phyloP scores from a whole-genome alignment of 2,329 filamentous ascomycete genomes.

The Juglanconis sp. region DNA sequence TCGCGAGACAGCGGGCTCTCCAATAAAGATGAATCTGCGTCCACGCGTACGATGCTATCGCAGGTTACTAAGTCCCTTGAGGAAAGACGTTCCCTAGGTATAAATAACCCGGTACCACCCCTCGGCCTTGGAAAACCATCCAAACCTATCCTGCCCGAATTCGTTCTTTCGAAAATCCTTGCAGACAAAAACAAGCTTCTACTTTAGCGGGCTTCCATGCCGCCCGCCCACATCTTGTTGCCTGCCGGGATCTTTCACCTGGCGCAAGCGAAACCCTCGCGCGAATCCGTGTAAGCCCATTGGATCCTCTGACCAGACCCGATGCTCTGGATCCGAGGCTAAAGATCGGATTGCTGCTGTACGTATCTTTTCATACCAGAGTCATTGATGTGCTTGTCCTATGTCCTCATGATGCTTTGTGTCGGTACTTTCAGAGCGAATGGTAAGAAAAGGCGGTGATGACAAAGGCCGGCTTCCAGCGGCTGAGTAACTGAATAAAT shows the following conservation, averaged over 20 bases:
- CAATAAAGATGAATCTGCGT: too few relatives aligned
- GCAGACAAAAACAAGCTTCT: too few relatives aligned
- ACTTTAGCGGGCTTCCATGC: too few relatives aligned
- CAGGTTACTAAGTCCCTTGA: neutral
- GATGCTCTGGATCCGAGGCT: neutral
- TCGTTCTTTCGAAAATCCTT: neutral
- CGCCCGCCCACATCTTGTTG: neutral
- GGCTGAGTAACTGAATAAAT: neutral
- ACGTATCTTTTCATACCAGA: neutral
- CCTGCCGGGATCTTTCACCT: neutral
- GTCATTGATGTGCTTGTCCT: neutral
- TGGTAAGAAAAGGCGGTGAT: neutral
- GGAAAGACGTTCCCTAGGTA: too few relatives aligned
- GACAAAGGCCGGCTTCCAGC: neutral
- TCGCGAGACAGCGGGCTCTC: neutral
- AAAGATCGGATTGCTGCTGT: neutral
- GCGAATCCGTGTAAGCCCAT: slow-evolving; percentile 8
- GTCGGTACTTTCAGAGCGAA: neutral
- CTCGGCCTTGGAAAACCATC: neutral
- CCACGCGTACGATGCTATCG: neutral
- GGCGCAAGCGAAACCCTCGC: neutral
- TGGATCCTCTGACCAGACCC: neutral
- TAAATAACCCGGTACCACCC: neutral
- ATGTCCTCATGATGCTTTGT: neutral
- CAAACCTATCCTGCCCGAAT: neutral